Percentiles rank a stretch among this genome's conserved stretches.
Evolutionary conservation across 768 basidiomycete species (phyloP).

Genomic region (Scleroderma bovista): DNA sequence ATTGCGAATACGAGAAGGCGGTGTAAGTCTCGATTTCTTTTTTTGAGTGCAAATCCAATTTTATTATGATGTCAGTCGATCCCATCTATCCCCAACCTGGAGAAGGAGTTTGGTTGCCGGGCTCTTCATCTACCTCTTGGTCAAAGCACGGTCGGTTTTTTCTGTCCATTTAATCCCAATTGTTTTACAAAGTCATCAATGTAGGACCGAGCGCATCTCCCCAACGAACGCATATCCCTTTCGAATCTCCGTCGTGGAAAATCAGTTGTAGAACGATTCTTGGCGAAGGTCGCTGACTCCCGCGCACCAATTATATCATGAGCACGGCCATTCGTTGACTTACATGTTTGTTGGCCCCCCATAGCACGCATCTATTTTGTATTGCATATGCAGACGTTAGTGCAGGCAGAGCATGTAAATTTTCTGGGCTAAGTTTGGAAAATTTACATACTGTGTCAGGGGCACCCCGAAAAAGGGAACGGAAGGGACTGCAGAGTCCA

Average conservation of each 20-base stretch:
- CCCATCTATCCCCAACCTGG: slow-evolving; percentile 89
- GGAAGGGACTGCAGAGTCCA: too few species aligned
- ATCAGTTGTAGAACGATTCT: slow-evolving; percentile 69
- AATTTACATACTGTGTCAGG: too few species aligned
- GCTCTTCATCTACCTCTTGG: slow-evolving; percentile 94
- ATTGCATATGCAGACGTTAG: too few species aligned
- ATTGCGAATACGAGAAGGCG: slow-evolving; percentile 88
- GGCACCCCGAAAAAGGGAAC: too few species aligned
- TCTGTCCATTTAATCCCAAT: not conserved
- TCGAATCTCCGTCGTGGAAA: slow-evolving; percentile 76
- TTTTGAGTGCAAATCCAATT: not conserved
- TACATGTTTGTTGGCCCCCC: too few species aligned
- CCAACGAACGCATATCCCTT: slow-evolving; percentile 88
- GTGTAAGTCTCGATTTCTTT: slow-evolving; percentile 46
- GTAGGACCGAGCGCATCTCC: slow-evolving; percentile 87
- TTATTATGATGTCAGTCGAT: slow-evolving; percentile 56
- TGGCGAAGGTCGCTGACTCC: slow-evolving; percentile 46
- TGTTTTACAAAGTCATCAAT: not conserved
- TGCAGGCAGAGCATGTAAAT: too few species aligned
- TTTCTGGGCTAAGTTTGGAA: too few species aligned
- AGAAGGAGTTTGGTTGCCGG: slow-evolving; percentile 84
- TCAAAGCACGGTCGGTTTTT: slow-evolving; percentile 69
- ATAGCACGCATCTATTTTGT: too few species aligned
- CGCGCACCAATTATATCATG: slow-evolving; percentile 9
- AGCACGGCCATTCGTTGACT: not conserved